Base-by-base conservation (phyloP, 2,329 filamentous ascomycete genomes). In the Sporothrix humicola region DNA sequence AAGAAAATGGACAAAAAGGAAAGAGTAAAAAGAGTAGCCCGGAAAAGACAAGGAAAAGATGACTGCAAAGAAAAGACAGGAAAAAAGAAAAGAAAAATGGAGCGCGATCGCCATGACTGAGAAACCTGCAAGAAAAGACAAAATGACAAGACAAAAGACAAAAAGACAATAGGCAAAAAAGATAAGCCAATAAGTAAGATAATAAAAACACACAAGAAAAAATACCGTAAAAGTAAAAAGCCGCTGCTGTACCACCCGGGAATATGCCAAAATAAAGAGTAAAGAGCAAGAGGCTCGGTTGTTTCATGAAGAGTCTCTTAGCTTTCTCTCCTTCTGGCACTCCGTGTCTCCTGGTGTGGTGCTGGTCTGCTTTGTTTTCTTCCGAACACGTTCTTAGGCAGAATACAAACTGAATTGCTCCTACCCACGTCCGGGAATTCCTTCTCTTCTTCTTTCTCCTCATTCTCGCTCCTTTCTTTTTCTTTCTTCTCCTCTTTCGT, bases 21-120 rank as follows among this genome's bases (percentile, higher is more conserved):
- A 75, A 44, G 66, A 80, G 79, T 79, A 80, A 80, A 78, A 79
- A 79, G 79, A 77, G 79, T 79, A 31, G 31, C 31, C 31, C 31
- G 26, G 63, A 63, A 65, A 75, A 76, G 71, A 56, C 69, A 66
- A 15, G 17, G 54, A 54, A n/a, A 61, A 54, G 48, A 26, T 37
- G 31, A 37, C 7, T 37, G 31, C 31, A 79, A 79, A 46, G 26
- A 69, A 63, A 75, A 76, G 71, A 56, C 69, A 66, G 20, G 17
- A 59, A 54, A n/a, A 61, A 59, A 54, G 13, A 61, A 61, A 48
- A 26, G 66, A 58, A 54, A 63, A 9, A 26, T 20, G 8, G 13
- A 69, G 66, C 66, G 48, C 66, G 26, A 69, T 73, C 58, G 37
- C 58, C 48, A 56, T 69, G 69, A 52, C 48, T 44, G 61, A 74